phyloP scores from a whole-genome alignment of 202 grass and related monocot genomes.

The Setaria viridis region DNA sequence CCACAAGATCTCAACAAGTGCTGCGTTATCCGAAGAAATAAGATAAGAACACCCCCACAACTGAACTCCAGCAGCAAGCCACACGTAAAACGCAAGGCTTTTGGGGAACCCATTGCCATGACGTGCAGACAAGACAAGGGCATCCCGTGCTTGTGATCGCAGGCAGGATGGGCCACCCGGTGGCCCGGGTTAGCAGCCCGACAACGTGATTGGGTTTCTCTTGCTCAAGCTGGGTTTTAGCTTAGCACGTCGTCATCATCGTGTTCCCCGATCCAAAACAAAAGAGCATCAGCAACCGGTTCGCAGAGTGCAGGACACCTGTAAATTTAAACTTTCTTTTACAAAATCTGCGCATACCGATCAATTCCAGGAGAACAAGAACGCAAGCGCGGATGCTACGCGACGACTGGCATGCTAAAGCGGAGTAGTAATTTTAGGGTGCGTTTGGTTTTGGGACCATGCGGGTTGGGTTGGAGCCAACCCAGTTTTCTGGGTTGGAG shows the following conservation, averaged over 20 bases:
- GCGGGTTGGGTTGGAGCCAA: too few relatives aligned
- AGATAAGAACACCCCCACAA: not conserved
- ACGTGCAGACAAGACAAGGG: conserved; percentile 33
- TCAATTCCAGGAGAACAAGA: too few relatives aligned
- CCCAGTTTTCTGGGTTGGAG: too few relatives aligned
- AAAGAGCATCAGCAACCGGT: not conserved
- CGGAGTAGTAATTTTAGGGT: too few relatives aligned
- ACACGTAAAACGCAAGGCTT: conserved; percentile 36
- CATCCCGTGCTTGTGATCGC: not conserved
- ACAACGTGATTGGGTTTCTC: conserved; percentile 28
- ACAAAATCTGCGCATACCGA: too few relatives aligned
- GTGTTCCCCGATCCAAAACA: not conserved
- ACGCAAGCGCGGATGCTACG: not conserved
- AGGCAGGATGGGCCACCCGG: not conserved
- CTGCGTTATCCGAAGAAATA: not conserved
- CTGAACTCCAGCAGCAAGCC: not conserved
- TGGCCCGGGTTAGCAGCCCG: not conserved
- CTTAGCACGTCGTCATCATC: conserved; percentile 4
- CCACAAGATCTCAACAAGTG: not conserved
- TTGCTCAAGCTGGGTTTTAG: not conserved
- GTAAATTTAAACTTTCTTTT: not conserved
- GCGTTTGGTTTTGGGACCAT: too few relatives aligned
- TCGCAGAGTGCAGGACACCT: not conserved
- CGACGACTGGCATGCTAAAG: not conserved
- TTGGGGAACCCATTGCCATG: conserved; percentile 46